Base-by-base conservation (phyloP, 1,139 yeast genomes). In the Meyerozyma carpophila region DNA sequence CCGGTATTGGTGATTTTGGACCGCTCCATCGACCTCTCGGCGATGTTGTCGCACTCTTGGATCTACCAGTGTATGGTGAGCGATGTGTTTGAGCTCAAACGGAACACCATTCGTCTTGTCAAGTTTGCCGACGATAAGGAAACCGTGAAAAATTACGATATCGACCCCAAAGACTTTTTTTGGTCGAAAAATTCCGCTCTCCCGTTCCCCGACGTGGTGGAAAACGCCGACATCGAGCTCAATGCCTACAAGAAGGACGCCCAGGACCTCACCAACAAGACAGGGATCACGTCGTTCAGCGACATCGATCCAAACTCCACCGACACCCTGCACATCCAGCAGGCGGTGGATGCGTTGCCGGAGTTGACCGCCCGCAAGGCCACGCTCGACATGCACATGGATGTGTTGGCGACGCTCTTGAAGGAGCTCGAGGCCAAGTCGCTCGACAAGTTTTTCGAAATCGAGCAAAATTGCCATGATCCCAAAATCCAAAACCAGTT, bases 151-250 rank as follows among this genome's bases (percentile, higher is more conserved):
- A 75, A 78, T 47, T 84, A 84, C 58, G 98, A 93, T 61, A 77
- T 93, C 41, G 98, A 91, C 56, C 96, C 96, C 14, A 79, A 78
- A 47, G 98, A 93, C 67, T 88, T 87, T 60, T 93, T 93, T 66
- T 93, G 98, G 98, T 71, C 68, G 50, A 74, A 77, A 48, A 91
- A 93, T 63, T 75, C 95, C 10, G 85, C 85, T 46, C 70, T 89
- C 46, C 98, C 98, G 36, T 93, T 93, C 71, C 98, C 98, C 1
- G 97, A 93, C 61, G 98, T 94, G 20, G 98, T 95, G 29, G 98
- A 93, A 60, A 88, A 88, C 62, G 93, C 95, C 24, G 98, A 94
- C 59, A 68, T 75, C 14, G 97, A 90, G 49, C 73, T 91, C 48
- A 81, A 84, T 50, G 73, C 76, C 45, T 93, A 93, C 65, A 91